phyloP scores from a whole-genome alignment of 176 grass and related monocot genomes.

The Otatea glauca region DNA sequence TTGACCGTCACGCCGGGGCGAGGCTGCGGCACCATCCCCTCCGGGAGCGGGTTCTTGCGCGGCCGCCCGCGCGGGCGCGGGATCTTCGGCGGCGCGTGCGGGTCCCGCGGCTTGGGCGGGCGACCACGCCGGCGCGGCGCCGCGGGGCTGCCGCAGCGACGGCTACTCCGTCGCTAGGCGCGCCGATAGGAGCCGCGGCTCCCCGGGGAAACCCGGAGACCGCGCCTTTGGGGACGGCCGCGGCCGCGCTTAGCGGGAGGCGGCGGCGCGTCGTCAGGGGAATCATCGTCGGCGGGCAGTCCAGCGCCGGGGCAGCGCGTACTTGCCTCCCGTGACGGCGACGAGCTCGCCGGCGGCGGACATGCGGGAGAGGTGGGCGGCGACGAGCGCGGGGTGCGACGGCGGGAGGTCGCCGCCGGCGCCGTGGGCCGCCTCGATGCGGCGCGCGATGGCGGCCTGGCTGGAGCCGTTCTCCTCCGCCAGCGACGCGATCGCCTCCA shows the following conservation, averaged over 20 bases:
- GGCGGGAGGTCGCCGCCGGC: slow-evolving; percentile 49
- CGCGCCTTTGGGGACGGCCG: slow-evolving; percentile 71
- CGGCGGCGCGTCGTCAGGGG: neutral
- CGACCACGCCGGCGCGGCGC: slow-evolving; percentile 58
- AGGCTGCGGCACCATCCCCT: slow-evolving; percentile 51
- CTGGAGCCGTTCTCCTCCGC: slow-evolving; percentile 62
- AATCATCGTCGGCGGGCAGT: slow-evolving; percentile 31
- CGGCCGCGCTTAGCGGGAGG: slow-evolving; percentile 57
- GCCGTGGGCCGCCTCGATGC: slow-evolving; percentile 56
- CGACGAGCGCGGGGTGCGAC: slow-evolving; percentile 64
- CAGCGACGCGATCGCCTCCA: slow-evolving; percentile 61
- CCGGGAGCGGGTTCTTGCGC: slow-evolving; percentile 65
- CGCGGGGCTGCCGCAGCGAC: slow-evolving; percentile 2
- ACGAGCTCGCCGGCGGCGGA: slow-evolving; percentile 60
- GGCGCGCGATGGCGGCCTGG: slow-evolving; percentile 64
- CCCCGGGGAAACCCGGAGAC: slow-evolving; percentile 31
- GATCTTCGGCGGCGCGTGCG: slow-evolving; percentile 64
- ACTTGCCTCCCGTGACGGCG: slow-evolving; percentile 54
- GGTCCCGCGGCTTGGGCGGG: slow-evolving; percentile 74
- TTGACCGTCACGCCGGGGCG: slow-evolving; percentile 53
- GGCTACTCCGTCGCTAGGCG: neutral
- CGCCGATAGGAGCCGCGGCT: neutral
- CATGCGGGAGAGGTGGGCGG: slow-evolving; percentile 70
- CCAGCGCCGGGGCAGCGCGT: slow-evolving; percentile 37
- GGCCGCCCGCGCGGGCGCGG: slow-evolving; percentile 75